These are phyloP conservation scores for Clavaria fumosa DNA, from an alignment of 768 basidiomycete genomes.

Conservation along the genomic window DNA sequence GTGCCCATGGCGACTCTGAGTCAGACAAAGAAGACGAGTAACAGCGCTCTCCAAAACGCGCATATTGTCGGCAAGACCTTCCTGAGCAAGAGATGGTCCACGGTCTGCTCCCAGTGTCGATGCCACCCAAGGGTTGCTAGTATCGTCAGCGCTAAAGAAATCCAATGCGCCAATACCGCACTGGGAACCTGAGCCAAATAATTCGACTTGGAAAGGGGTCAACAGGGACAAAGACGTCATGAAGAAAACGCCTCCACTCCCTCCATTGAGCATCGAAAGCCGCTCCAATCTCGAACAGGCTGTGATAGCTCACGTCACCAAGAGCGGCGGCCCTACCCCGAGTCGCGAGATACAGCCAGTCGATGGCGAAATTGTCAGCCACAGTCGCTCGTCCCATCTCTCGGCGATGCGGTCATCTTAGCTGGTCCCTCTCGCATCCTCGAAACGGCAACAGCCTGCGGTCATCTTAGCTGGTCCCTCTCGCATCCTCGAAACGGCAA, in stretches of 20 bases:
- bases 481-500: no score
- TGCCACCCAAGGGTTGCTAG: no score
- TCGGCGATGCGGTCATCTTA: slow-evolving; percentile 13
- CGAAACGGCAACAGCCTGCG: no score
- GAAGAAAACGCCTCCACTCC: slow-evolving; percentile 23
- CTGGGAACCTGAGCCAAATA: slow-evolving; percentile 27
- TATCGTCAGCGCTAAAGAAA: no score
- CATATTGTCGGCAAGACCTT: no score
- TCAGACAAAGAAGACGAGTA: no score
- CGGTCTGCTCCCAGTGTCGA: no score
- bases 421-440: no score
- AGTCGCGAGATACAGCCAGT: slow-evolving; percentile 81
- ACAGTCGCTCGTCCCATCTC: slow-evolving; percentile 4
- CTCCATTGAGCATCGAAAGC: slow-evolving; percentile 67
- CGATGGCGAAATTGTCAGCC: slow-evolving; percentile 30
- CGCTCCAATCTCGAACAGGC: slow-evolving; percentile 41
- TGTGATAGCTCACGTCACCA: slow-evolving; percentile 31
- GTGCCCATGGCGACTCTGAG: no score
- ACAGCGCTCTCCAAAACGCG: no score
- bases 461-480: no score
- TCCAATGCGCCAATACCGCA: slow-evolving; percentile 51
- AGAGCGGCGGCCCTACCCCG: slow-evolving; percentile 62
- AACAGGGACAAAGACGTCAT: slow-evolving; percentile 4
- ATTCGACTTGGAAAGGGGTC: slow-evolving; percentile 21
- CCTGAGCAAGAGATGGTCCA: no score